Evolutionary conservation across 331 rosid genomes (phyloP).

Genomic region (Prunus yedoensis): DNA sequence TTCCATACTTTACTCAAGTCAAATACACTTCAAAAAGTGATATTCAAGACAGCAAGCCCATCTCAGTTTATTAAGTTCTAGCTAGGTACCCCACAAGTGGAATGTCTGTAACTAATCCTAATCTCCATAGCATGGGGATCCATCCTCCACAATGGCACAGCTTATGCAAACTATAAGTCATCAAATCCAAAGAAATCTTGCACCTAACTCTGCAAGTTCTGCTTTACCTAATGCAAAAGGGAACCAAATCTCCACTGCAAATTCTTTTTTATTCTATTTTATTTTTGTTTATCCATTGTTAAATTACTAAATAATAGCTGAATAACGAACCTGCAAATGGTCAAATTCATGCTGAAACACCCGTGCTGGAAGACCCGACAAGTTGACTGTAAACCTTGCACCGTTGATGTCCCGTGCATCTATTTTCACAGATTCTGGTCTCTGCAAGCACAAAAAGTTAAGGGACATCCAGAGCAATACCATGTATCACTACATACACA

Average conservation of each 20-base stretch:
- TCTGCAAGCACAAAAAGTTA: slow-evolving; percentile 41
- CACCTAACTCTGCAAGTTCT: neutral
- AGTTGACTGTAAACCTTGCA: slow-evolving; percentile 53
- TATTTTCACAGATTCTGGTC: slow-evolving; percentile 85
- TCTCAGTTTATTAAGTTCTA: neutral
- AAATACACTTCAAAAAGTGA: neutral
- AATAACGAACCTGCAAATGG: slow-evolving; percentile 69
- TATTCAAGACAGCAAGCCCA: neutral
- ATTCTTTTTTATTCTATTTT: too few species aligned
- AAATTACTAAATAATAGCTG: neutral
- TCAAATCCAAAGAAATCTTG: neutral
- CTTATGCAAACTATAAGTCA: neutral
- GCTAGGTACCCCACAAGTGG: neutral
- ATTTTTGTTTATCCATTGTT: neutral
- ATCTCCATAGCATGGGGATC: neutral
- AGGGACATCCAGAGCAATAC: neutral
- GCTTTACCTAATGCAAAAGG: neutral
- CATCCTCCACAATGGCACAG: too few species aligned
- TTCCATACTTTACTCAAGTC: neutral
- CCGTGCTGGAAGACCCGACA: slow-evolving; percentile 85
- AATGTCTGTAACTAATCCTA: neutral
- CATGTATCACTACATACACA: neutral
- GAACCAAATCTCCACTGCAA: neutral
- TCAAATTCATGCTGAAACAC: slow-evolving; percentile 95
- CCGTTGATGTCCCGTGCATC: slow-evolving; percentile 74